Conservation (phyloP, 495 filamentous ascomycete species). For the Penicillium lagena region DNA sequence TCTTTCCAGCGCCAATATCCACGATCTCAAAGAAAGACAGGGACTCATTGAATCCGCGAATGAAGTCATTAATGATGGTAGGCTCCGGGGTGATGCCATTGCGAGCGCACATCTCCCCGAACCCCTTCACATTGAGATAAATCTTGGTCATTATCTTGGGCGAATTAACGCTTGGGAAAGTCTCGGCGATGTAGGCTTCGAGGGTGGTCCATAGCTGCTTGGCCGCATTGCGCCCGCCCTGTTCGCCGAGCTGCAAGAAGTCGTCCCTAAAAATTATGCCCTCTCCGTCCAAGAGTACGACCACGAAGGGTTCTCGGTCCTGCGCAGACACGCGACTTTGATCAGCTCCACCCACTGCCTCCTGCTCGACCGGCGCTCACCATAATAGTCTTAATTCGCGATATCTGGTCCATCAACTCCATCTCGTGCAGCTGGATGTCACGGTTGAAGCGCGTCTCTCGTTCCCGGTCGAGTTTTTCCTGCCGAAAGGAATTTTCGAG, state of each 20-base stretch:
- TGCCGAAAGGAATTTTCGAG: slow-evolving; percentile 41
- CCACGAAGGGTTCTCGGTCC: slow-evolving; percentile 70
- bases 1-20: slow-evolving; percentile 65
- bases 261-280: slow-evolving; percentile 69
- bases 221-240: slow-evolving; percentile 68
- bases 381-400: slow-evolving; percentile 43
- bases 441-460: slow-evolving; percentile 50
- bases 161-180: slow-evolving; percentile 37
- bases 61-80: slow-evolving; percentile 57
- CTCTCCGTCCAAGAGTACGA: slow-evolving; percentile 73
- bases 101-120: slow-evolving; percentile 52
- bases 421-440: slow-evolving; percentile 49
- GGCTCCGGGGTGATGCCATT: slow-evolving; percentile 50
- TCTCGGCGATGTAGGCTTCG: slow-evolving; percentile 37
- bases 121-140: slow-evolving; percentile 61
- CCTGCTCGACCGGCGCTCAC: slow-evolving; percentile 18
- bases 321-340: slow-evolving; percentile 16
- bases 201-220: slow-evolving; percentile 52
- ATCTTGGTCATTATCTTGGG: slow-evolving; percentile 63
- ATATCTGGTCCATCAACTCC: slow-evolving; percentile 46
- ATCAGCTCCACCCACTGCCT: neutral
- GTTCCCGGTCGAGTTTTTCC: slow-evolving; percentile 46
- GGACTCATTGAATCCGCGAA: slow-evolving; percentile 68
- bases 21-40: slow-evolving; percentile 67
- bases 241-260: slow-evolving; percentile 54